These are phyloP conservation scores for Schoenoplectus triqueter DNA, from an alignment of 202 grass and related monocot genomes.

Conservation along the genomic window DNA sequence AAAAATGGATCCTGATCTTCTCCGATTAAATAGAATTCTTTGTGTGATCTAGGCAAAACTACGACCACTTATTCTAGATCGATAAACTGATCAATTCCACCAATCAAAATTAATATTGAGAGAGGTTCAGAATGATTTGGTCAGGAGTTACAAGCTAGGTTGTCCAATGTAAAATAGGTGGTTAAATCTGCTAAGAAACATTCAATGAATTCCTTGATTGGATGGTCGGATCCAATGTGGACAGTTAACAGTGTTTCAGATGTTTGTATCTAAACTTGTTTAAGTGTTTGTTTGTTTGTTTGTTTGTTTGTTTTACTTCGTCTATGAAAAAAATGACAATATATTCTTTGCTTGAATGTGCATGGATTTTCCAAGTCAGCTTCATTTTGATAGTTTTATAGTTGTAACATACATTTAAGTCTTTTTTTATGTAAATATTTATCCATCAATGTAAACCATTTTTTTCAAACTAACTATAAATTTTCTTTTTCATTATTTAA, in stretches of 20 bases:
- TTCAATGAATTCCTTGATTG: conserved; percentile 21
- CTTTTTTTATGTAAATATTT: too few relatives aligned
- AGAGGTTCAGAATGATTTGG: background rate
- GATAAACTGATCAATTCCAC: background rate
- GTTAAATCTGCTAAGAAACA: conserved; percentile 8
- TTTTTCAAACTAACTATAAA: too few relatives aligned
- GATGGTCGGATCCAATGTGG: conserved; percentile 7
- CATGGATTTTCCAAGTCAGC: too few relatives aligned
- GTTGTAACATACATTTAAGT: too few relatives aligned
- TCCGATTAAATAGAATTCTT: conserved; percentile 10
- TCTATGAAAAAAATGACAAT: background rate
- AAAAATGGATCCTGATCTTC: conserved; percentile 17
- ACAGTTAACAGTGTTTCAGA: conserved; percentile 28
- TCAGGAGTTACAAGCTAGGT: background rate
- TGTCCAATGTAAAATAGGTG: background rate
- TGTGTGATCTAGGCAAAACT: conserved; percentile 11
- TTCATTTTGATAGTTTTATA: too few relatives aligned
- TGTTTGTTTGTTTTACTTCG: background rate
- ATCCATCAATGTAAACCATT: too few relatives aligned
- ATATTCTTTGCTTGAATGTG: too few relatives aligned
- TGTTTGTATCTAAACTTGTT: conserved; percentile 8
- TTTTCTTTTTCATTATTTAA: too few relatives aligned
- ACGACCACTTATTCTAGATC: background rate
- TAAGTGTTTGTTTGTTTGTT: background rate
- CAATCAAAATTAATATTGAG: background rate